Conservation (phyloP, 768 basidiomycete species). For the Trametes cubensis region DNA sequence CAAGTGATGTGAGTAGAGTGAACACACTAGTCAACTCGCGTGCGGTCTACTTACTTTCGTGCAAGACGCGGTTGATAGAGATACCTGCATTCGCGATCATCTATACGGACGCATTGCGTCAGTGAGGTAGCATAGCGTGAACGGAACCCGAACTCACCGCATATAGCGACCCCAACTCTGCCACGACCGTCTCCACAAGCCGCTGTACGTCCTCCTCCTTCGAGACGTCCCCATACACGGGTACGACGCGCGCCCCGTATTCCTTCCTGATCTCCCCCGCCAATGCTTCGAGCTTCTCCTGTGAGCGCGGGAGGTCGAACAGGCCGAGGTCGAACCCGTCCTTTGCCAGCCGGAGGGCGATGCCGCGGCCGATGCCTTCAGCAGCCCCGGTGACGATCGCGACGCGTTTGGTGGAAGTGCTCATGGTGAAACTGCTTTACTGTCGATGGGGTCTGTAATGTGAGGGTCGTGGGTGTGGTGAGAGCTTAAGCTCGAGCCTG, state of each 20-base stretch:
- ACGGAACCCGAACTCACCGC: constrained; percentile 41
- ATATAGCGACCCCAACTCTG: constrained; percentile 47
- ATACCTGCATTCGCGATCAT: constrained; percentile 37
- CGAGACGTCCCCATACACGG: constrained; percentile 45
- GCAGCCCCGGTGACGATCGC: constrained; percentile 37
- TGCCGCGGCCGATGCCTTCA: constrained; percentile 35
- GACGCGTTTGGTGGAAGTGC: constrained; percentile 16
- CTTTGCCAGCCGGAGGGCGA: constrained; percentile 31
- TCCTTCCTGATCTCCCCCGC: constrained; percentile 21
- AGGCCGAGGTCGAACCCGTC: constrained; percentile 30
- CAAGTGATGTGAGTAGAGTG: not conserved
- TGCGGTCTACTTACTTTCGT: constrained; percentile 15
- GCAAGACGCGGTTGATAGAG: constrained; percentile 20
- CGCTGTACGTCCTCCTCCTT: constrained; percentile 43
- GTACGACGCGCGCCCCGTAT: constrained; percentile 27
- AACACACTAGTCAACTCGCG: not conserved
- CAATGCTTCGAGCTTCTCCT: constrained; percentile 15
- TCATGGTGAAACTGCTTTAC: not conserved
- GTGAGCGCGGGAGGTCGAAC: constrained; percentile 27
- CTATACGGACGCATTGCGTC: constrained; percentile 9
- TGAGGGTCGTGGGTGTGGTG: too few relatives aligned
- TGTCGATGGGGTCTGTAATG: too few relatives aligned
- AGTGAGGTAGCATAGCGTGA: not conserved
- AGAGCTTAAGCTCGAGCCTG: too few relatives aligned
- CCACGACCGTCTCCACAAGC: constrained; percentile 38